Base-by-base conservation (phyloP, 106 monocot species). In the Xerophyta viscosa region DNA sequence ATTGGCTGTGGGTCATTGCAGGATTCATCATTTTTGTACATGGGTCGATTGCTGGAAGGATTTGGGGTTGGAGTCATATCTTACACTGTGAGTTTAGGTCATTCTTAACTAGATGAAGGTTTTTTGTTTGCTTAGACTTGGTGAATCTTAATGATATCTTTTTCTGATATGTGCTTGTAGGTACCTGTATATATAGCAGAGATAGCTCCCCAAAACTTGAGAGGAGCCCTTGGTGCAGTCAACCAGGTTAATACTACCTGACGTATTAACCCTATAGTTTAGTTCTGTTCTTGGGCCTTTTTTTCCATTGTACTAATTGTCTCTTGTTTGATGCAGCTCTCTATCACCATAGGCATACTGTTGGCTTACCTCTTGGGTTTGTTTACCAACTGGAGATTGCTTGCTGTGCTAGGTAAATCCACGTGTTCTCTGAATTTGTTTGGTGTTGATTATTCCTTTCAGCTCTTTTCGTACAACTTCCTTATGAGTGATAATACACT, bases 151-250 rank as follows among this genome's bases (percentile, higher is more conserved):
- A 33, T 33, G 7, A 33, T 33, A 6, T 11, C 5, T 6, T 5
- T 33, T 5, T 33, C 33, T 33, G 33, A 6, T 5, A 11, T 63
- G 22, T 66, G 36, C 1, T 56, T 24, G 41, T 27, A 94, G 93
- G 93, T 94, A 13, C 93, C 88, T 22, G 88, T 88, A 22, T 94
- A 94, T 46, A 93, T 93, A 64, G 93, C 93, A 21, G 93, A 93
- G 71, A 93, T 93, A 31, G 45, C 88, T 66, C 93, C 93, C 29
- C 93, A 88, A 56, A 94, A 94, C 72, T 69, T 84, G 80, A 88
- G 93, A 70, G 93, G 93, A 22, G 68, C 70, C 20, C 93, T 94
- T 48, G 93, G 88, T 19, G 58, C 93, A 25, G 93, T 94, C 46
- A 94, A 88, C 67, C 92, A 87, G 80, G 87, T 93, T 45, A n/a